A percentile compares a stretch with the other conserved stretches of the same genome.
Conservation (phyloP, 2,329 filamentous ascomycete genomes). For the Botrytis byssoidea region DNA sequence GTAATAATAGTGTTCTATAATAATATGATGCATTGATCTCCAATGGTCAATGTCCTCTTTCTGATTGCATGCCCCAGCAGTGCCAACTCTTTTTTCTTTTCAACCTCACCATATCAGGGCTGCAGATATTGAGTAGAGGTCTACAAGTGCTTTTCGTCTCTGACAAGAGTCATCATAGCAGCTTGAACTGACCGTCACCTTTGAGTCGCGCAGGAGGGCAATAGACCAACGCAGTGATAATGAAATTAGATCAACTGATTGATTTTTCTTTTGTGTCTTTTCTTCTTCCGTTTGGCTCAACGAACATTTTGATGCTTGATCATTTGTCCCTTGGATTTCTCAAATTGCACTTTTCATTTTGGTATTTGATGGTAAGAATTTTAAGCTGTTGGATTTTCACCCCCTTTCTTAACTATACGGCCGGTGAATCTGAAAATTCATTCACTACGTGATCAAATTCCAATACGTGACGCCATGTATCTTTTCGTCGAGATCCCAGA, state of each 20-base stretch:
- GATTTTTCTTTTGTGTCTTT: neutral
- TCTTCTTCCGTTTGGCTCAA: neutral
- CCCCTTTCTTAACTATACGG: neutral
- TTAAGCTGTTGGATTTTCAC: neutral
- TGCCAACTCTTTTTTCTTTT: neutral
- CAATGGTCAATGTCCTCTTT: neutral
- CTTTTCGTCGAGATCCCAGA: neutral
- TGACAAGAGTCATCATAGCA: neutral
- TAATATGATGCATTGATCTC: neutral
- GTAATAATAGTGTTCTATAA: neutral
- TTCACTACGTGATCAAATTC: neutral
- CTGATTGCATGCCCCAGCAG: neutral
- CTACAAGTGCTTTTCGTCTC: neutral
- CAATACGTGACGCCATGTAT: neutral
- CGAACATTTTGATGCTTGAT: neutral
- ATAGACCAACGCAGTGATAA: neutral
- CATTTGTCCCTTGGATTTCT: neutral
- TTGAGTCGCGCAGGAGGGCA: neutral
- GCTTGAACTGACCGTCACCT: neutral
- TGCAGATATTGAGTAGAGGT: neutral
- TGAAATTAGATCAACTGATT: neutral
- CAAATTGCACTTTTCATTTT: too few species aligned
- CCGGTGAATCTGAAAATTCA: neutral
- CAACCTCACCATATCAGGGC: neutral
- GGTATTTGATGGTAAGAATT: neutral